phyloP scores from a whole-genome alignment of 2,329 filamentous ascomycete species.

The Talaromyces marneffei region DNA sequence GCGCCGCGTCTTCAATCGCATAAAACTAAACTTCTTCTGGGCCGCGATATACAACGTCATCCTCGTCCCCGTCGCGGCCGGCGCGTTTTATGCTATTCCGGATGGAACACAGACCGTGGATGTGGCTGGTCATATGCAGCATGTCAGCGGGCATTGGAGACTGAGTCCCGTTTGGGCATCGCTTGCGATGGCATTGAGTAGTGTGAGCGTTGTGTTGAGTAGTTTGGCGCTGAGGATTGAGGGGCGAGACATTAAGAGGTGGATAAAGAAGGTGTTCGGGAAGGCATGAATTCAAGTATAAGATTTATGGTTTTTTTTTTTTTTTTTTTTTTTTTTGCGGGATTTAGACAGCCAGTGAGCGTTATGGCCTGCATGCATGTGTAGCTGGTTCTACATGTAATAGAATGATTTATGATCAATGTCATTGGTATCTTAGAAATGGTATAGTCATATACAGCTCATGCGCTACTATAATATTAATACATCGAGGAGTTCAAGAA shows the following conservation, averaged over 20 bases:
- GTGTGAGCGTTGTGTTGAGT: constrained; percentile 79
- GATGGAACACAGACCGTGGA: constrained; percentile 33
- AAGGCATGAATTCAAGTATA: background rate
- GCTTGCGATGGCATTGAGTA: constrained; percentile 87
- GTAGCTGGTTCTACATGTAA: background rate
- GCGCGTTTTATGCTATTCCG: constrained; percentile 63
- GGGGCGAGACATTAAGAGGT: background rate
- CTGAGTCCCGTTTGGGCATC: constrained; percentile 66
- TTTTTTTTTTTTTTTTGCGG: background rate
- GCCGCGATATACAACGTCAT: constrained; percentile 74
- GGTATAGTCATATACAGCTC: background rate
- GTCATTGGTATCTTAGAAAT: background rate
- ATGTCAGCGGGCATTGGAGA: constrained; percentile 38
- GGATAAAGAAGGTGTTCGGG: background rate
- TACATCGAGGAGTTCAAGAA: background rate
- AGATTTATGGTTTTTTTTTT: background rate
- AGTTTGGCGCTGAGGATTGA: constrained; percentile 64
- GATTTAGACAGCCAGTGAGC: background rate
- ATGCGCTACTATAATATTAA: background rate
- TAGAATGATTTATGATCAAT: background rate
- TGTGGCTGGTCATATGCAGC: constrained; percentile 21
- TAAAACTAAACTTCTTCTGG: constrained; percentile 82
- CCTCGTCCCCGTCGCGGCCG: constrained; percentile 74
- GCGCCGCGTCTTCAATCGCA: constrained; percentile 65
- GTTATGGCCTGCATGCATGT: background rate